These are phyloP conservation scores for Leonotis leonurus DNA, from an alignment of 257 asterid species.

Conservation along the genomic window DNA sequence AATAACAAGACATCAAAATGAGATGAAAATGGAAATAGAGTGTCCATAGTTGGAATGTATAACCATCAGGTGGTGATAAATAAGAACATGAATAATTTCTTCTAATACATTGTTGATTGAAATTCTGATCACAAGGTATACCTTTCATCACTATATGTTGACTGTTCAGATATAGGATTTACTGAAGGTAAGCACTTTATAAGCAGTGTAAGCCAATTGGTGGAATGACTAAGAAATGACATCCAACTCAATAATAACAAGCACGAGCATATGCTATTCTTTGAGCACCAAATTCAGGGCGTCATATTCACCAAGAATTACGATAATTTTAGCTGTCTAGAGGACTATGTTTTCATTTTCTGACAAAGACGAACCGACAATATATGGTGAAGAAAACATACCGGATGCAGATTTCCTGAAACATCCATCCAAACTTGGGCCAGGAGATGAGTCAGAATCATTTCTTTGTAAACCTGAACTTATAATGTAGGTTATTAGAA, in stretches of 20 bases:
- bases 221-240: neutral
- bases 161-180: neutral
- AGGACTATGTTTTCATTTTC: neutral
- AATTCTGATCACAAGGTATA: neutral
- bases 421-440: constrained; percentile 63
- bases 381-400: constrained; percentile 18
- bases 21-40: neutral
- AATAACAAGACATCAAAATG: neutral
- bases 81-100: neutral
- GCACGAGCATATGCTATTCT: neutral
- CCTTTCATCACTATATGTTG: neutral
- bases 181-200: neutral
- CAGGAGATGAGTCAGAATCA: constrained; percentile 55
- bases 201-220: neutral
- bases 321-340: neutral
- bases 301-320: neutral
- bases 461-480: constrained; percentile 39
- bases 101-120: neutral
- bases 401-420: constrained; percentile 57
- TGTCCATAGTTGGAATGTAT: neutral
- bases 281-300: neutral
- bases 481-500: neutral
- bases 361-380: neutral
- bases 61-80: too few species aligned
- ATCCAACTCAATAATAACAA: neutral